A percentile compares a stretch with the other conserved stretches of the same genome.
phyloP scores from a whole-genome alignment of 1,284 basidiomycete genomes.

The Papiliotrema terrestris region DNA sequence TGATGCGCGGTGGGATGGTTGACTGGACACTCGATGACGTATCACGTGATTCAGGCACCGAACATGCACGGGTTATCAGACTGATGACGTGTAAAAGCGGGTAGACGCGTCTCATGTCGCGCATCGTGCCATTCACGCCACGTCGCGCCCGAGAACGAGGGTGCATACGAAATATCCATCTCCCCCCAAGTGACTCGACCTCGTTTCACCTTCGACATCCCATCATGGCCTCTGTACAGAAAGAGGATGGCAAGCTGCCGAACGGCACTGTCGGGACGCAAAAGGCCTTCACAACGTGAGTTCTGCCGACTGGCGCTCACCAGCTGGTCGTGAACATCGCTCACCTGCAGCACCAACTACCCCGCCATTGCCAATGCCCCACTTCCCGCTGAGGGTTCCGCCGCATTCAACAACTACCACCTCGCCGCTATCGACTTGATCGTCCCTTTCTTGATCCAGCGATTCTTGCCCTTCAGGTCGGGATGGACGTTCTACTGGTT shows the following conservation, averaged over 20 bases:
- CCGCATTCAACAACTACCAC: slow-evolving; percentile 74
- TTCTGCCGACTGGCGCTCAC: background rate
- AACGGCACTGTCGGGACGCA: background rate
- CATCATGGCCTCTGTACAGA: background rate
- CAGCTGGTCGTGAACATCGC: background rate
- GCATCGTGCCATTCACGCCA: too few relatives aligned
- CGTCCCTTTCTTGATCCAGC: slow-evolving; percentile 77
- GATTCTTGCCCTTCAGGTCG: slow-evolving; percentile 60
- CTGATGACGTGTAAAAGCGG: too few relatives aligned
- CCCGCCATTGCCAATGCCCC: slow-evolving; percentile 65
- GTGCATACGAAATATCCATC: too few relatives aligned
- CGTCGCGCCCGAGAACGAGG: too few relatives aligned
- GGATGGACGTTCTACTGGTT: slow-evolving; percentile 70
- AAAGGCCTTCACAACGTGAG: slow-evolving; percentile 12
- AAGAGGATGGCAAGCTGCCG: background rate
- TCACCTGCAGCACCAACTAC: slow-evolving; percentile 28
- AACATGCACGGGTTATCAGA: too few relatives aligned
- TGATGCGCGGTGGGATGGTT: too few relatives aligned
- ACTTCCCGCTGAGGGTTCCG: slow-evolving; percentile 81
- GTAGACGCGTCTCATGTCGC: too few relatives aligned
- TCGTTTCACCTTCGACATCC: background rate
- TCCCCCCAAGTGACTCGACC: background rate
- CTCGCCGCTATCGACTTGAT: slow-evolving; percentile 71
- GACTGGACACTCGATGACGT: too few relatives aligned
- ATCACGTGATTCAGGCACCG: too few relatives aligned